Percentiles rank a stretch among this genome's conserved stretches.
These are phyloP conservation scores for Platismatia glauca DNA, from an alignment of 495 filamentous ascomycete species.

Conservation along the genomic window DNA sequence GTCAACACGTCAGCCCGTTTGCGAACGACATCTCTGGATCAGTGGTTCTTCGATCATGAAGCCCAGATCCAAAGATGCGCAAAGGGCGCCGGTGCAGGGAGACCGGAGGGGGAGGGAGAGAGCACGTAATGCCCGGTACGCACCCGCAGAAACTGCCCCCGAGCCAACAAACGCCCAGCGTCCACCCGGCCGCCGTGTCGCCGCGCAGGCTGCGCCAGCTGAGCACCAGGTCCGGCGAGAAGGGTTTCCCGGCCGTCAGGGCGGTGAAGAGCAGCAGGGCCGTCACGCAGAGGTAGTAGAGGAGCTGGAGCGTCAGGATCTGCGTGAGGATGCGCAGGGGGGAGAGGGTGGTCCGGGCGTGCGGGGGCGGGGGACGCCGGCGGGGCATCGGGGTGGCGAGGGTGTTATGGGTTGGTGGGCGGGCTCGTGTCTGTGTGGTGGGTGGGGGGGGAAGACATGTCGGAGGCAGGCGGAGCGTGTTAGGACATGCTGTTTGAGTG, in stretches of 20 bases:
- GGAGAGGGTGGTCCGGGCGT: constrained; percentile 70
- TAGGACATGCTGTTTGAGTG: too few species aligned
- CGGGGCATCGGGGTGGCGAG: neutral
- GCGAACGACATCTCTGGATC: too few species aligned
- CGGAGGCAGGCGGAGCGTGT: too few species aligned
- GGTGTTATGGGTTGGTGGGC: neutral
- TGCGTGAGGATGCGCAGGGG: constrained; percentile 79
- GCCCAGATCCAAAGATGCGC: too few species aligned
- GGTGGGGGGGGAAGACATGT: neutral
- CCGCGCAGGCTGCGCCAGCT: constrained; percentile 75
- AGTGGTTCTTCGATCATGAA: too few species aligned
- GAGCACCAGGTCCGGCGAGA: constrained; percentile 63
- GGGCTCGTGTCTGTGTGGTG: neutral
- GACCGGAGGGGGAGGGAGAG: neutral
- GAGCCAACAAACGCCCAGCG: constrained; percentile 79
- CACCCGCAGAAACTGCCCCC: constrained; percentile 70
- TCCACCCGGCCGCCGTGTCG: constrained; percentile 89
- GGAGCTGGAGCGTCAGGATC: constrained; percentile 73
- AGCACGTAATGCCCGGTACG: constrained; percentile 24
- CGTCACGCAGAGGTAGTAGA: constrained; percentile 70
- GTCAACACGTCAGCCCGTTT: too few species aligned
- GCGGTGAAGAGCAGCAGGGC: constrained; percentile 81
- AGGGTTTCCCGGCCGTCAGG: constrained; percentile 66
- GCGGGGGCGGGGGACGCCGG: constrained; percentile 45
- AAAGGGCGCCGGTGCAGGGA: too few species aligned